Percentiles rank a stretch among this genome's conserved stretches.
These are phyloP conservation scores for Neocucurbitaria cava DNA, from an alignment of 2,329 filamentous ascomycete genomes.

Conservation along the genomic window DNA sequence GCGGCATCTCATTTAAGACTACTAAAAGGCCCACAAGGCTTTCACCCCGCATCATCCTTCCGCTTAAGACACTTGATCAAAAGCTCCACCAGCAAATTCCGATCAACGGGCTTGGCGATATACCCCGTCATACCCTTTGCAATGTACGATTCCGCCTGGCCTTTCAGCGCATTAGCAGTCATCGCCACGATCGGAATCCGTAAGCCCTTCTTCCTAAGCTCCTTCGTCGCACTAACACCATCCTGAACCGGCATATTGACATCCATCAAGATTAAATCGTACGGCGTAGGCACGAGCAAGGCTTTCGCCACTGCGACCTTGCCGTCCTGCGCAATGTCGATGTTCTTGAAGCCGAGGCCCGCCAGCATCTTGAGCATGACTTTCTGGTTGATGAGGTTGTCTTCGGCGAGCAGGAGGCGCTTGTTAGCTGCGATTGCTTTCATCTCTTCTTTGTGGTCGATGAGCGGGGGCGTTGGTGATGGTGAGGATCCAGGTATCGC, in stretches of 20 bases:
- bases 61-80: constrained; percentile 42
- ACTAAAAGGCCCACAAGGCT: neutral
- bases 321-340: constrained; percentile 52
- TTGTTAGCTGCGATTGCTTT: constrained; percentile 27
- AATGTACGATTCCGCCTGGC: constrained; percentile 61
- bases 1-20: no score
- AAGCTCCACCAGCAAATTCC: constrained; percentile 55
- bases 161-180: constrained; percentile 64
- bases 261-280: constrained; percentile 46
- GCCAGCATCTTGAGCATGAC: constrained; percentile 57
- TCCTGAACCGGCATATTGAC: constrained; percentile 46
- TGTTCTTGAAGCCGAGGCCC: constrained; percentile 40
- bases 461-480: constrained; percentile 12
- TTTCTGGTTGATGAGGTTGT: constrained; percentile 57
- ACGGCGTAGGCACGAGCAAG: constrained; percentile 16
- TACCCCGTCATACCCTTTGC: constrained; percentile 64
- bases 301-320: constrained; percentile 49
- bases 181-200: constrained; percentile 60
- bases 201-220: constrained; percentile 28
- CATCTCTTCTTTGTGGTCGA: constrained; percentile 29
- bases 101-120: constrained; percentile 62
- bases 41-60: constrained; percentile 12
- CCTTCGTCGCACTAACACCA: constrained; percentile 37
- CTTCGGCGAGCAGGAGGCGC: constrained; percentile 54
- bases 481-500: no score